Conservation (phyloP, 768 basidiomycete genomes). For the Neoboletus brunneissimus region DNA sequence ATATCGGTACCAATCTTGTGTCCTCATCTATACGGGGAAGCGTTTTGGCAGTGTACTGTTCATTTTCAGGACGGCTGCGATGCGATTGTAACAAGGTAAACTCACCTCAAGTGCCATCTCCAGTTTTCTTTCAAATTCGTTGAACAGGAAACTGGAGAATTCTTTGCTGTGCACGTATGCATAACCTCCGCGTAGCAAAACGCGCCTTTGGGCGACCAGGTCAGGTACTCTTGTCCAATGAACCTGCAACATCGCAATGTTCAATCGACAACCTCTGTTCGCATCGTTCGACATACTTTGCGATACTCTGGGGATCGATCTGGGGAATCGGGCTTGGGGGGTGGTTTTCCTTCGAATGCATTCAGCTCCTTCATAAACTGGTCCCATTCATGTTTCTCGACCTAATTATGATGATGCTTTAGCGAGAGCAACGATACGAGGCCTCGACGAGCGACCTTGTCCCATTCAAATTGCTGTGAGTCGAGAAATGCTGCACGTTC, state of each 20-base stretch:
- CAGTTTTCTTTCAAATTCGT: conserved; percentile 77
- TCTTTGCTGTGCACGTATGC: conserved; percentile 84
- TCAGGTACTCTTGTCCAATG: conserved; percentile 95
- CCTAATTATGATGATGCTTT: conserved; percentile 37
- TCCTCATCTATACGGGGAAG: conserved; percentile 94
- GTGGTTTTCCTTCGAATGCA: conserved; percentile 27
- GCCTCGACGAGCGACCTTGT: conserved; percentile 40
- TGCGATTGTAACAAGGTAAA: neutral
- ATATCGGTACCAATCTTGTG: conserved; percentile 81
- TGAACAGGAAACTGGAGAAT: conserved; percentile 80
- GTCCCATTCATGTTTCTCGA: conserved; percentile 54
- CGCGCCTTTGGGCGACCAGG: conserved; percentile 77
- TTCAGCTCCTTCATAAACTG: conserved; percentile 46
- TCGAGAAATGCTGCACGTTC: conserved; percentile 66
- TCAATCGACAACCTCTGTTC: neutral
- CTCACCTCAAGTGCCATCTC: conserved; percentile 75
- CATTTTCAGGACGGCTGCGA: conserved; percentile 8
- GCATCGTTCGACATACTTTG: conserved; percentile 51
- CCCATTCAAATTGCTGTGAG: conserved; percentile 58
- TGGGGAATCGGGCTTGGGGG: accelerated
- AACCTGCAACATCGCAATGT: conserved; percentile 57
- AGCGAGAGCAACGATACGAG: neutral
- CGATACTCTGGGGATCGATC: conserved; percentile 43
- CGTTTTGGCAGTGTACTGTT: conserved; percentile 76
- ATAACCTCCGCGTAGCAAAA: conserved; percentile 75